These are phyloP conservation scores for Pisolithus sp. DNA, from an alignment of 768 basidiomycete genomes.

Conservation along the genomic window DNA sequence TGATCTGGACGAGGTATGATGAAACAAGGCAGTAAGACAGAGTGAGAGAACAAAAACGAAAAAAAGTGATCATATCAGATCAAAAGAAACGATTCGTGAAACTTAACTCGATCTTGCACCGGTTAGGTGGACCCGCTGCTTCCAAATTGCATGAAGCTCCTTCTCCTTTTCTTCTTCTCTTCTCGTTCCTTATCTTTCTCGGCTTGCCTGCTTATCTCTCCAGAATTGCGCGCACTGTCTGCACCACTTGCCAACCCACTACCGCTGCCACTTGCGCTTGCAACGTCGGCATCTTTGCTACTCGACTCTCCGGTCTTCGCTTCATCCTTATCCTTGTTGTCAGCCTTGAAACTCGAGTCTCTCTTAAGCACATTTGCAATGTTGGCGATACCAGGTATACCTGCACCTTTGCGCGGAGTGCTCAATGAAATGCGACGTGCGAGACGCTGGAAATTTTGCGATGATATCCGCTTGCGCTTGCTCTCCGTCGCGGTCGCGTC, in stretches of 20 bases:
- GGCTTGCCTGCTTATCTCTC: slow-evolving; percentile 47
- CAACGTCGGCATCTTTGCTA: slow-evolving; percentile 10
- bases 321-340: slow-evolving; percentile 32
- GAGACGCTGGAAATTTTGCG: slow-evolving; percentile 80
- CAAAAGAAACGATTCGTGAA: slow-evolving; percentile 1
- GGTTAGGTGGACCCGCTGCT: slow-evolving; percentile 8
- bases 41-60: slow-evolving; percentile 1
- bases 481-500: slow-evolving; percentile 52
- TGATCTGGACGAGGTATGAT: not conserved
- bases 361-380: slow-evolving; percentile 25
- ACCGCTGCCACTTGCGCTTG: slow-evolving; percentile 2
- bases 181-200: slow-evolving; percentile 52
- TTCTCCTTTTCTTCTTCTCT: slow-evolving; percentile 58
- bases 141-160: slow-evolving; percentile 43
- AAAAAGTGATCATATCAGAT: not conserved
- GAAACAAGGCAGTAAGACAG: not conserved
- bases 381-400: slow-evolving; percentile 26
- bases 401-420: slow-evolving; percentile 50
- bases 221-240: slow-evolving; percentile 34
- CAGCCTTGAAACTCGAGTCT: slow-evolving; percentile 28
- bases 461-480: slow-evolving; percentile 74
- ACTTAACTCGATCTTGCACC: not conserved
- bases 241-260: slow-evolving; percentile 29
- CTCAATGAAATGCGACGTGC: slow-evolving; percentile 67
- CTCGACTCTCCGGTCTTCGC: slow-evolving; percentile 15